phyloP scores from a whole-genome alignment of 345 rosid species.

The Populus pruinosa region DNA sequence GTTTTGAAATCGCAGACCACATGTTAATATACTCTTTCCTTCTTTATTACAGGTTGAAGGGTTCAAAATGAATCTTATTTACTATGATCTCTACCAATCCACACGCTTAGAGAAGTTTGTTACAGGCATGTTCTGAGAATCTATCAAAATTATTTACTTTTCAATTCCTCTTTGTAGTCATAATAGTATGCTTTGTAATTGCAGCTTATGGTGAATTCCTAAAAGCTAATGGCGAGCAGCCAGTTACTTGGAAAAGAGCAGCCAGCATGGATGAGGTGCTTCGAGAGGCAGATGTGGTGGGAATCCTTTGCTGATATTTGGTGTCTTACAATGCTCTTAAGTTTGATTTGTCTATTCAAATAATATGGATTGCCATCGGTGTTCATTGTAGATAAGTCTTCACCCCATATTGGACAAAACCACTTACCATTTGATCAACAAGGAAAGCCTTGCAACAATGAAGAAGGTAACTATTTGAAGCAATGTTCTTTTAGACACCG shows the following conservation, averaged over 20 bases:
- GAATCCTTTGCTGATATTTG: slow-evolving; percentile 15
- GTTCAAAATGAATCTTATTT: slow-evolving; percentile 95
- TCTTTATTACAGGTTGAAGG: slow-evolving; percentile 65
- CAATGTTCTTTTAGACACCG: background rate
- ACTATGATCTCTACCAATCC: slow-evolving; percentile 87
- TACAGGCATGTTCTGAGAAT: slow-evolving; percentile 46
- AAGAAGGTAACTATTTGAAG: slow-evolving; percentile 57
- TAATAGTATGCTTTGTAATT: slow-evolving; percentile 7
- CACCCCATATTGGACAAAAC: slow-evolving; percentile 93
- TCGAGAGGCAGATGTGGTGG: slow-evolving; percentile 79
- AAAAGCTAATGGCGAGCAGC: slow-evolving; percentile 76
- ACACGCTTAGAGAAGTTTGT: slow-evolving; percentile 94
- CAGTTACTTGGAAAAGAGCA: slow-evolving; percentile 92
- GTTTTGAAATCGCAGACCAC: background rate
- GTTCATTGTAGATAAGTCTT: slow-evolving; percentile 75
- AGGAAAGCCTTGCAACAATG: slow-evolving; percentile 85
- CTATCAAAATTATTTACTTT: background rate
- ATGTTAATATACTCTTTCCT: background rate
- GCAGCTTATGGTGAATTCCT: slow-evolving; percentile 83
- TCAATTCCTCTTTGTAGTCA: slow-evolving; percentile 1
- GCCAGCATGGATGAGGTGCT: slow-evolving; percentile 87
- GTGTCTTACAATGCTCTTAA: background rate
- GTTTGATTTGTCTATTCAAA: slow-evolving; percentile 4
- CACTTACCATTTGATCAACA: slow-evolving; percentile 89
- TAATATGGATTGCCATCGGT: slow-evolving; percentile 9